Evolutionary conservation across 1,139 yeast genomes (phyloP).

Genomic region (Diutina sp.): DNA sequence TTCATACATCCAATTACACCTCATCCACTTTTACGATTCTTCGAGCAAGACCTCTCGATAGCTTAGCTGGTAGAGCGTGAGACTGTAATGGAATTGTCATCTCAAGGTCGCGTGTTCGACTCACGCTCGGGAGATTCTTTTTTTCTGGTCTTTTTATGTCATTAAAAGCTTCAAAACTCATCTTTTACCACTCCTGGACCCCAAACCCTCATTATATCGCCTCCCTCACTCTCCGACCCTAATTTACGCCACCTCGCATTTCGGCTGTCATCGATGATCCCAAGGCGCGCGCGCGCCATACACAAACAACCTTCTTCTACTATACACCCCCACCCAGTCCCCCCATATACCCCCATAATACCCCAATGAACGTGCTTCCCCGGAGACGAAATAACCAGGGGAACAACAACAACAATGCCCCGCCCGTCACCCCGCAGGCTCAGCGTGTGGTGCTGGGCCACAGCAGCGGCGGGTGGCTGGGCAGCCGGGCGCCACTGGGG

Average conservation of each 20-base stretch:
- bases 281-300: not conserved
- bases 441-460: constrained; percentile 1
- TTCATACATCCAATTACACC: no score
- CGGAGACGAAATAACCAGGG: not conserved
- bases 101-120: not conserved
- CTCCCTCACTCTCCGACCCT: not conserved
- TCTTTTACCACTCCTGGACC: no score
- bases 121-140: not conserved
- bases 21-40: no score
- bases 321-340: not conserved
- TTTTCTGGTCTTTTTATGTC: not conserved
- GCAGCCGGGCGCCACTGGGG: not conserved
- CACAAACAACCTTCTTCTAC: not conserved
- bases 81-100: not conserved
- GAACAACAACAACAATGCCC: not conserved
- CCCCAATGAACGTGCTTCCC: constrained; percentile 1
- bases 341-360: not conserved
- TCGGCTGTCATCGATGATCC: not conserved
- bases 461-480: not conserved
- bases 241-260: not conserved
- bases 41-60: not conserved
- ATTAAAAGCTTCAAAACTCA: no score
- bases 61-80: not conserved
- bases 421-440: not conserved
- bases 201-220: not conserved